Base-by-base conservation (phyloP, 2,329 filamentous ascomycete genomes). In the Neospermospora avenae region DNA sequence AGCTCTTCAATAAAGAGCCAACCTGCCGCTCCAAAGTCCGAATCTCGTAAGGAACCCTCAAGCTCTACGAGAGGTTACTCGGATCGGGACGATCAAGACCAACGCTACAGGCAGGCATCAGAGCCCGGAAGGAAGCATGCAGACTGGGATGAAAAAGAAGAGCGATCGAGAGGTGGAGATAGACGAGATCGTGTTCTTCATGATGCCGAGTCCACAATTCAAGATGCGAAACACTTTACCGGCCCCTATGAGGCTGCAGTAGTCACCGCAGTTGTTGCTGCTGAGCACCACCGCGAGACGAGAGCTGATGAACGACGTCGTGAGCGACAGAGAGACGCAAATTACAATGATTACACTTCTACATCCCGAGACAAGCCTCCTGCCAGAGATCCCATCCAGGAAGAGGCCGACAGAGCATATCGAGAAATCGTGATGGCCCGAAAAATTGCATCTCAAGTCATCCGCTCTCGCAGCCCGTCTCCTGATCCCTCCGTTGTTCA, bases 321-420 rank as follows among this genome's bases (percentile, higher is more conserved):
- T 55, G 73, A 78, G 59, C 70, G 76, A 57, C 73, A 76, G 20
- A 16, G 67, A 67, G 57, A 67, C 20, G 55, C 42, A 16, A 70
- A 71, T 3, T 67, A 69, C 22, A 60, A 58, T 45, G 60, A 61
- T 10, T 67, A 67, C 34, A 68, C 70, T 22, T 67, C 71, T 24
- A 59, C 65, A 34, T 22, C 64, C 35, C 63, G 62, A 20, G 58
- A 67, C 16, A 51, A 53, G 39, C 58, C 65, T 35, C 51, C 65
- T 11, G 46, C 31, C 3, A 48, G 57, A 55, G 81, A 84, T 60
- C 64, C 70, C 13, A 76, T 86, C 20, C 81, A 82, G 70, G 82
- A 84, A 64, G 79, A 83, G 62, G 84, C 84, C 31, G 77, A 87
- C 68, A 75, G 77, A 58, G 78, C 80, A 60, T 87, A 86, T 65